A percentile compares a stretch with the other conserved stretches of the same genome.
These are phyloP conservation scores for Butyriboletus regius DNA, from an alignment of 1,284 basidiomycete genomes.

Conservation along the genomic window DNA sequence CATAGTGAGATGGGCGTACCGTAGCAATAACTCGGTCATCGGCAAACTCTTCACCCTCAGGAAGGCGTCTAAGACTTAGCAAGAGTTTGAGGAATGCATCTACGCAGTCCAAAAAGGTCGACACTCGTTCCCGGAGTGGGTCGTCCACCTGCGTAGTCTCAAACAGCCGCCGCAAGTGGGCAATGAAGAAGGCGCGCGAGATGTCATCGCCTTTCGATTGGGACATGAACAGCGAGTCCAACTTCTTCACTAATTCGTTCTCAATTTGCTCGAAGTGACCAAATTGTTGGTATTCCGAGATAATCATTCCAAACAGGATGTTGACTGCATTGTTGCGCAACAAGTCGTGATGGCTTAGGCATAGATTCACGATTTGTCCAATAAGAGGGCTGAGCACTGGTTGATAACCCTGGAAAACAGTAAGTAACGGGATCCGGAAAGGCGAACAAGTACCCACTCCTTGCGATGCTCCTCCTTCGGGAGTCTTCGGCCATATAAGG, in stretches of 20 bases:
- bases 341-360: constrained; percentile 89
- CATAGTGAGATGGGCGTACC: constrained; percentile 31
- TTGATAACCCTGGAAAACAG: constrained; percentile 64
- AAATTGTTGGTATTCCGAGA: constrained; percentile 79
- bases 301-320: constrained; percentile 92
- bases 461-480: constrained; percentile 51
- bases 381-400: constrained; percentile 78
- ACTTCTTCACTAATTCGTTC: constrained; percentile 87
- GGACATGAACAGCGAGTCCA: constrained; percentile 88
- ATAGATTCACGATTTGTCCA: constrained; percentile 84
- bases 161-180: constrained; percentile 83
- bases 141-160: constrained; percentile 77
- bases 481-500: constrained; percentile 67
- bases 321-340: constrained; percentile 85
- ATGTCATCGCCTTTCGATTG: constrained; percentile 86
- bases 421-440: background rate
- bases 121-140: constrained; percentile 69
- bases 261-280: constrained; percentile 82
- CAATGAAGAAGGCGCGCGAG: constrained; percentile 86
- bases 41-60: constrained; percentile 84
- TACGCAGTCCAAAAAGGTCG: constrained; percentile 79
- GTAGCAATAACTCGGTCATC: constrained; percentile 93
- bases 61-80: constrained; percentile 84
- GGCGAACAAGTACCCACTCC: constrained; percentile 44
- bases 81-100: constrained; percentile 92